Conservation (phyloP, 805 yeast species). For the Candida germanica region DNA sequence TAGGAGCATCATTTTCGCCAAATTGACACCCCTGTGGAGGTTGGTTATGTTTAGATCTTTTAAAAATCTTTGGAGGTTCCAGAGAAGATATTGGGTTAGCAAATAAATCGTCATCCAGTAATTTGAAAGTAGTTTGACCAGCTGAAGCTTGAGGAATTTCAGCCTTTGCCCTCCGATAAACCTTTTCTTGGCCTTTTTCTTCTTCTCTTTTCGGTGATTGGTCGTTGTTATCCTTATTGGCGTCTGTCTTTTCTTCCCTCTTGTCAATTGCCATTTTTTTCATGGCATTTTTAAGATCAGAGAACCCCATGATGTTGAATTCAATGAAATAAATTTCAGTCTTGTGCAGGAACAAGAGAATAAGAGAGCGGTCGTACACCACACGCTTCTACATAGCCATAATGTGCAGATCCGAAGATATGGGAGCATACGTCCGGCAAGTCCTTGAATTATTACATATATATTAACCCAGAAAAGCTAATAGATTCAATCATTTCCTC, state of each 20-base stretch:
- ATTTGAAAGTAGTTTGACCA: background rate
- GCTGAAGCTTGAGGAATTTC: background rate
- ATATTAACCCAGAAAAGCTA: too few species aligned
- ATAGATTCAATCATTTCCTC: too few species aligned
- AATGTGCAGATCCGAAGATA: too few species aligned
- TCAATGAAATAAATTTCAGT: too few species aligned
- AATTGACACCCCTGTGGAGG: conserved; percentile 31
- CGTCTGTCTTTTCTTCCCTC: conserved; percentile 11
- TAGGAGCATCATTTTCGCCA: conserved; percentile 34
- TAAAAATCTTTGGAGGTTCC: conserved; percentile 45
- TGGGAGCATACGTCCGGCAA: too few species aligned
- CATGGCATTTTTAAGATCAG: conserved; percentile 22
- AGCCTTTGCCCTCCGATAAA: conserved; percentile 6
- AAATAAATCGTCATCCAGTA: conserved; percentile 31
- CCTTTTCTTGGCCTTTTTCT: background rate
- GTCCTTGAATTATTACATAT: too few species aligned
- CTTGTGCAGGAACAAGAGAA: too few species aligned
- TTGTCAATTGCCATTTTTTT: conserved; percentile 7
- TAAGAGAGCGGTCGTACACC: too few species aligned
- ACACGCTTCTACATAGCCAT: too few species aligned
- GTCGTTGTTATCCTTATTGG: background rate
- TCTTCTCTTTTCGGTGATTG: background rate
- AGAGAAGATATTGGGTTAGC: conserved; percentile 38
- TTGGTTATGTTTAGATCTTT: conserved; percentile 28
- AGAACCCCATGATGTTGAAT: conserved; percentile 28